phyloP scores from a whole-genome alignment of 1,284 basidiomycete species.

The Afroboletus lepidellus region DNA sequence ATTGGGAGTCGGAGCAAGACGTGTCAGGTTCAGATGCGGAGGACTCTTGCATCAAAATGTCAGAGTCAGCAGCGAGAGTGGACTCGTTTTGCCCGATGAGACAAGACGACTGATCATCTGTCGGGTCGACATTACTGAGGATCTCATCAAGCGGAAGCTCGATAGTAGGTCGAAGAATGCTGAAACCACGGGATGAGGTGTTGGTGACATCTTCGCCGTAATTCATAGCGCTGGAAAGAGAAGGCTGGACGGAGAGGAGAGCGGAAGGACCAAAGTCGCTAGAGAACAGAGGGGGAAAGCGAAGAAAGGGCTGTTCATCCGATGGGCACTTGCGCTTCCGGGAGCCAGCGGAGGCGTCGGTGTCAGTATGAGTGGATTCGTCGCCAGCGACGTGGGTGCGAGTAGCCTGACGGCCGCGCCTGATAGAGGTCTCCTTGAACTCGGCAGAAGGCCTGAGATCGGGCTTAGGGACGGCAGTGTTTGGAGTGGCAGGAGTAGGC shows the following conservation, averaged over 20 bases:
- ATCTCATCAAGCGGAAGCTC: constrained; percentile 78
- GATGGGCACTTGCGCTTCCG: constrained; percentile 36
- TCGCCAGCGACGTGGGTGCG: constrained; percentile 35
- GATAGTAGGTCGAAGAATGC: constrained; percentile 72
- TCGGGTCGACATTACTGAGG: constrained; percentile 37
- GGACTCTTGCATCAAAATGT: constrained; percentile 31
- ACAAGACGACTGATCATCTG: constrained; percentile 17
- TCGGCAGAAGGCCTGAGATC: constrained; percentile 66
- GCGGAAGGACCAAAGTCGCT: constrained; percentile 72
- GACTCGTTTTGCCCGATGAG: constrained; percentile 13
- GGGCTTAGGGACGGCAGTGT: constrained; percentile 53
- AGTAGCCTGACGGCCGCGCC: constrained; percentile 40
- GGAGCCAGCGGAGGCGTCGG: constrained; percentile 37
- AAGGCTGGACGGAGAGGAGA: constrained; percentile 65
- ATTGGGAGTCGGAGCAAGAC: constrained; percentile 6
- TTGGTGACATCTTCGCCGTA: constrained; percentile 70
- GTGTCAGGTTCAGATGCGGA: constrained; percentile 2
- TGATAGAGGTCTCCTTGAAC: constrained; percentile 51
- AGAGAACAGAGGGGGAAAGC: constrained; percentile 70
- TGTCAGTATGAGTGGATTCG: constrained; percentile 21
- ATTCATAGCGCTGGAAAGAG: constrained; percentile 62
- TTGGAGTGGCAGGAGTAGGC: constrained; percentile 47
- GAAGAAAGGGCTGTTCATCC: constrained; percentile 38
- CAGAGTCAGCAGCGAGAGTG: constrained; percentile 13
- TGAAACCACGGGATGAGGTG: constrained; percentile 49